Percentiles rank a stretch among this genome's conserved stretches.
Conservation (phyloP, 768 basidiomycete genomes). For the Termitomyces sp. region DNA sequence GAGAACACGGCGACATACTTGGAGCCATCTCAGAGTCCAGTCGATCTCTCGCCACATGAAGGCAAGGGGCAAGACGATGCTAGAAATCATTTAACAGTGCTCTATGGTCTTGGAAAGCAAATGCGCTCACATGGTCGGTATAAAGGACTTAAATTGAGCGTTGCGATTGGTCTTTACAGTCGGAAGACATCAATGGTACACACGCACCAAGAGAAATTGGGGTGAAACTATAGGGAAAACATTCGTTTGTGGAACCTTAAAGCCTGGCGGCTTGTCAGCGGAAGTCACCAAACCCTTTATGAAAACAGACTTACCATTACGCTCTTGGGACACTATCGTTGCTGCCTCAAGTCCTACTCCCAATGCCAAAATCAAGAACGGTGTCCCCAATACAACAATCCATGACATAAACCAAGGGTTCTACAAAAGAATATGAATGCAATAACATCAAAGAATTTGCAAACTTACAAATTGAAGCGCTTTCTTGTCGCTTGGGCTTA, state of each 20-base stretch:
- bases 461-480: conserved; percentile 40
- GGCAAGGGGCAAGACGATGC: conserved; percentile 44
- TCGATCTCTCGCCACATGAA: conserved; percentile 48
- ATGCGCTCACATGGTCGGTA: conserved; percentile 43
- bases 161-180: not conserved
- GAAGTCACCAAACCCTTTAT: not conserved
- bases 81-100: conserved; percentile 11
- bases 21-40: conserved; percentile 50
- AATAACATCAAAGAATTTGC: not conserved
- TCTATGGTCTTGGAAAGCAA: not conserved
- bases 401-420: conserved; percentile 30
- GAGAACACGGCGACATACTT: conserved; percentile 33
- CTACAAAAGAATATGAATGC: conserved; percentile 12
- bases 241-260: conserved; percentile 43
- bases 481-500: conserved; percentile 25
- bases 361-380: conserved; percentile 38
- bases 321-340: conserved; percentile 33
- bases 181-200: not conserved
- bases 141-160: conserved; percentile 41
- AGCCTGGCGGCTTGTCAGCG: conserved; percentile 34
- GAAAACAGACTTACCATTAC: conserved; percentile 32
- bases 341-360: conserved; percentile 46
- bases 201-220: conserved; percentile 38
- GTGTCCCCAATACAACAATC: conserved; percentile 31
- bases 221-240: conserved; percentile 44